Percentiles rank a stretch among this genome's conserved stretches.
Conservation (phyloP, 2,329 filamentous ascomycete species). For the Talaromyces sp. region DNA sequence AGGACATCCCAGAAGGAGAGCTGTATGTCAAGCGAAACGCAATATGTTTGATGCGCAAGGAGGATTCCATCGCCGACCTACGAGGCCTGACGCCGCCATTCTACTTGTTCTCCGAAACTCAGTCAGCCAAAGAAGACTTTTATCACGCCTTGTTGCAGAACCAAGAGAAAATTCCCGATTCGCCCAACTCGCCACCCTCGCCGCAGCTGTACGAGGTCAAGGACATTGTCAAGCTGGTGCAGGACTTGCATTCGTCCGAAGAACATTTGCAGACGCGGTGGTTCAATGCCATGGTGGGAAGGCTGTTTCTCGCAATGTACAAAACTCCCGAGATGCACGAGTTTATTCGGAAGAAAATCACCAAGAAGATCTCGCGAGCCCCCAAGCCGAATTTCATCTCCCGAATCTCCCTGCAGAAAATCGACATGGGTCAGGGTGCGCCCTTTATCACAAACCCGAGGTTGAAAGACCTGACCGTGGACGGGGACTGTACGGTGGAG, state of each 20-base stretch:
- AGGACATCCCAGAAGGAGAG: constrained; percentile 79
- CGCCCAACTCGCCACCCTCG: constrained; percentile 56
- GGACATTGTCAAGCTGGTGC: constrained; percentile 83
- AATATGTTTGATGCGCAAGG: constrained; percentile 68
- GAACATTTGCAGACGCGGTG: constrained; percentile 87
- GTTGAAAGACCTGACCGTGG: constrained; percentile 81
- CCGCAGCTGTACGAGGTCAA: constrained; percentile 75
- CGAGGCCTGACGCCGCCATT: constrained; percentile 70
- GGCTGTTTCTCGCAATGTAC: constrained; percentile 83
- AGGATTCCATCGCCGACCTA: constrained; percentile 48
- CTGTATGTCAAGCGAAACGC: constrained; percentile 94
- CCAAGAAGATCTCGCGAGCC: constrained; percentile 91
- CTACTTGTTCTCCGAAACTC: constrained; percentile 90
- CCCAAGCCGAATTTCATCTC: constrained; percentile 89
- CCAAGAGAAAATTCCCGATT: constrained; percentile 63
- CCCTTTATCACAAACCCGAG: constrained; percentile 86
- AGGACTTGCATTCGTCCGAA: constrained; percentile 84
- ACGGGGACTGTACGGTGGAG: constrained; percentile 83
- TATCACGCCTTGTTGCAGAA: constrained; percentile 88
- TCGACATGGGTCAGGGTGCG: constrained; percentile 80
- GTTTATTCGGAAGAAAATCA: constrained; percentile 77
- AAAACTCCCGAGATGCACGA: constrained; percentile 76
- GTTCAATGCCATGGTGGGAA: constrained; percentile 86
- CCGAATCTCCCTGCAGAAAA: constrained; percentile 72
- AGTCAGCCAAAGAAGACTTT: constrained; percentile 96